Evolutionary conservation across 805 yeast species (phyloP).

Genomic region (Monosporozyma yasuniensis): DNA sequence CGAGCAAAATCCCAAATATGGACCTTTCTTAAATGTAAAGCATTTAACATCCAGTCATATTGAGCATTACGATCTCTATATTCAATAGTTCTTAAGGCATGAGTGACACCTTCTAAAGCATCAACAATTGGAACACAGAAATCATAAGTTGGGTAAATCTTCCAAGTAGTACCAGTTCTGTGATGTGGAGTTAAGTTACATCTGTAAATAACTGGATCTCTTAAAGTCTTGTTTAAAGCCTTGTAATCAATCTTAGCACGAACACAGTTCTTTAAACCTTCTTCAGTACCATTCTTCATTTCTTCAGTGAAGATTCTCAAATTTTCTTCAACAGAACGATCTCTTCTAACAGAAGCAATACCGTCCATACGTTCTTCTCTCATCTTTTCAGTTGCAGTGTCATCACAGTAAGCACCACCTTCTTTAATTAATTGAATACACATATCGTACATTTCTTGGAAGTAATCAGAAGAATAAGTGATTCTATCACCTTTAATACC

Average conservation of each 20-base stretch:
- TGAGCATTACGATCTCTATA: conserved; percentile 98
- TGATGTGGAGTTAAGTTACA: conserved; percentile 97
- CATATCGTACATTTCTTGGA: conserved; percentile 79
- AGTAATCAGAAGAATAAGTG: conserved; percentile 90
- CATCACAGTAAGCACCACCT: conserved; percentile 96
- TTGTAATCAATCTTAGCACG: conserved; percentile 95
- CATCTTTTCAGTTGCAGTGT: conserved; percentile 89
- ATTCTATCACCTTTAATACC: conserved; percentile 88
- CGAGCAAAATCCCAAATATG: conserved; percentile 98
- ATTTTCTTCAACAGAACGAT: conserved; percentile 87
- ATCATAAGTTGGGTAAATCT: conserved; percentile 96
- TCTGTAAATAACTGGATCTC: conserved; percentile 98
- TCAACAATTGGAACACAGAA: conserved; percentile 98
- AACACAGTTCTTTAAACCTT: conserved; percentile 83
- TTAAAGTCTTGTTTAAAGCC: conserved; percentile 84
- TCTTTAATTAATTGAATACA: conserved; percentile 84
- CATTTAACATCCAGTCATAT: conserved; percentile 89
- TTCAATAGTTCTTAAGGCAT: conserved; percentile 94
- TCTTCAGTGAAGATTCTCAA: conserved; percentile 76
- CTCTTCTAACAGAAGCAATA: conserved; percentile 84
- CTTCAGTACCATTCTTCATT: conserved; percentile 91
- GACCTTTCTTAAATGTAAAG: conserved; percentile 78
- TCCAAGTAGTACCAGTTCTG: conserved; percentile 89
- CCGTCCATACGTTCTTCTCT: conserved; percentile 99
- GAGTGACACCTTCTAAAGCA: conserved; percentile 93